Base-by-base conservation (phyloP, 2,329 filamentous ascomycete genomes). In the Cladosporium halotolerans region DNA sequence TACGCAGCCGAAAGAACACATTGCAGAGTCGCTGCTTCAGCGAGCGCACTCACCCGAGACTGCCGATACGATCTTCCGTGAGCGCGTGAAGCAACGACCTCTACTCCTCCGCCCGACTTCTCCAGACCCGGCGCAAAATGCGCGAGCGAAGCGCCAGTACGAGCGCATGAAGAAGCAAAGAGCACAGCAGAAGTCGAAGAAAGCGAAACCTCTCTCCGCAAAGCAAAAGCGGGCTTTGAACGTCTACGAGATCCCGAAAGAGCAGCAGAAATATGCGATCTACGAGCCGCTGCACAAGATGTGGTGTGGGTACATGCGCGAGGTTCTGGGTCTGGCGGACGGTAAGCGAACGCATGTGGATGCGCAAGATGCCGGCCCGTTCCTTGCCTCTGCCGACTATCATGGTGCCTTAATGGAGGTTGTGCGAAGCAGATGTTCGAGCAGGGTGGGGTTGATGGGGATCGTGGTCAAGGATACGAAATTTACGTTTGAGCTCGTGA, bases 381-480 rank as follows among this genome's bases (percentile, higher is more conserved):
- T 93, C 69, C 73, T 99, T 33, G 84, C 82, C 42, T 89, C 85
- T 54, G 92, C 91, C 1, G 93, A 99, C 71, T 92, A 90, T 63
- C 91, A 97, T 68, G 93, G 93, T 1, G 91, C 92, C 13, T 75
- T 83, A 61, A 69, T 96, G 16, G 83, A 90, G 72, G 89, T 97
- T 18, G 86, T 92, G 52, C 75, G 91, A 62, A 93, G 90, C 68
- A 74, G 81, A 31, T 96, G 91, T 68, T 81, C 86, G 13, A 84
- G 87, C 51, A 78, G 92, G 13, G 91, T 99, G 0, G 92, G 93
- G 0, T 72, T 92, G 51, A 81, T 77, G 62, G 93, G 93, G 13
- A 92, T 97, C 62, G 87, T 97, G 56, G 83, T 96, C 39, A 84
- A 88, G 67, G 93, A 99, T 73, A 85, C 87, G 48, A 89, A 86